Percentiles rank a stretch among this genome's conserved stretches.
phyloP scores from a whole-genome alignment of 163 green algal species.

The Volvox carteri region DNA sequence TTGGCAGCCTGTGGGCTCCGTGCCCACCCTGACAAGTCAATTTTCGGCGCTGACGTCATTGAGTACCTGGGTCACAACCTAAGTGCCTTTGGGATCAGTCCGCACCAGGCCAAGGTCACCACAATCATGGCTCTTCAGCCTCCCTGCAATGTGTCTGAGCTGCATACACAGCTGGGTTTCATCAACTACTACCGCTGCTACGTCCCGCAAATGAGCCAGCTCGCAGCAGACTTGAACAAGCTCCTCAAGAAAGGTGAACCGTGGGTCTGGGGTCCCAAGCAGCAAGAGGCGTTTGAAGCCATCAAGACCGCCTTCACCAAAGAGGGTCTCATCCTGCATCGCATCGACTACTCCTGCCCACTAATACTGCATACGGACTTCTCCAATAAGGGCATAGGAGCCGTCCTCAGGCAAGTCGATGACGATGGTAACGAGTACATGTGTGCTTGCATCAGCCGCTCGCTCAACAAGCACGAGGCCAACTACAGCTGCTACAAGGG shows the following conservation, averaged over 20 bases:
- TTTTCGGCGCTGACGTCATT: constrained; percentile 26
- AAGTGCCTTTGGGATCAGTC: neutral
- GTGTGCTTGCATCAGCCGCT: constrained; percentile 56
- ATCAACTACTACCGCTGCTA: constrained; percentile 58
- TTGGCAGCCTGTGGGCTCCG: constrained; percentile 3
- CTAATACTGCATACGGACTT: constrained; percentile 64
- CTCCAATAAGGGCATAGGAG: constrained; percentile 44
- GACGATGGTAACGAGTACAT: constrained; percentile 59
- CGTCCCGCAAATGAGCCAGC: constrained; percentile 12
- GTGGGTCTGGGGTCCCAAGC: constrained; percentile 19
- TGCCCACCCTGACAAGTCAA: constrained; percentile 44
- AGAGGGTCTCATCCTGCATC: constrained; percentile 6
- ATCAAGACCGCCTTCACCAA: constrained; percentile 30
- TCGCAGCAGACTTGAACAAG: constrained; percentile 18
- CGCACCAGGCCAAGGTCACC: constrained; percentile 34
- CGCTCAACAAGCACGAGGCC: constrained; percentile 56
- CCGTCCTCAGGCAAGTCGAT: constrained; percentile 49
- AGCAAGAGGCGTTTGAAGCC: neutral
- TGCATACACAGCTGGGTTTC: constrained; percentile 29
- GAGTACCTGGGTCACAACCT: constrained; percentile 47
- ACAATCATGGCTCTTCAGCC: constrained; percentile 34
- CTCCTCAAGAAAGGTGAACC: constrained; percentile 20
- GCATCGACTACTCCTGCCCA: constrained; percentile 23
- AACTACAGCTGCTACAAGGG: constrained; percentile 62
- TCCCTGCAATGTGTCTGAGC: constrained; percentile 40